Evolutionary conservation across 2,329 filamentous ascomycete genomes (phyloP).

Genomic region (Neofusicoccum sp.): DNA sequence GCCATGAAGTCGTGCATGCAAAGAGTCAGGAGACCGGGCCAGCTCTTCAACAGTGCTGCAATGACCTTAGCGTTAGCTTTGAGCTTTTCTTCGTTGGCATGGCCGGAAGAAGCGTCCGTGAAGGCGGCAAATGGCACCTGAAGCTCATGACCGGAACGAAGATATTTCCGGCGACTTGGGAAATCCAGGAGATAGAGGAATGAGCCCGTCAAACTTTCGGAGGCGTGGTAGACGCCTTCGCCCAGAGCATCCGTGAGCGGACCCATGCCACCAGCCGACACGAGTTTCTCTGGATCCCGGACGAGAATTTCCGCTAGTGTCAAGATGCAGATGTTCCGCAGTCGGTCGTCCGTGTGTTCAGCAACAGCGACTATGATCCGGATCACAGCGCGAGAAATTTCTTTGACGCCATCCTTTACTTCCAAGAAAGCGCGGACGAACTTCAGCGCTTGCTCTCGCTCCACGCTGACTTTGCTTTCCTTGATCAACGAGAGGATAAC

Average conservation of each 20-base stretch:
- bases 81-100: slow-evolving; percentile 63
- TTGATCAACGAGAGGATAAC: slow-evolving; percentile 93
- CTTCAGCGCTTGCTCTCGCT: slow-evolving; percentile 95
- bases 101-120: slow-evolving; percentile 70
- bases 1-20: slow-evolving; percentile 87
- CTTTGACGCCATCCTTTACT: slow-evolving; percentile 86
- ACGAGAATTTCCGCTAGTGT: slow-evolving; percentile 91
- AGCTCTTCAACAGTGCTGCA: slow-evolving; percentile 85
- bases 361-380: slow-evolving; percentile 90
- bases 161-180: slow-evolving; percentile 75
- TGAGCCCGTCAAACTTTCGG: slow-evolving; percentile 84
- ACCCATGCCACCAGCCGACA: slow-evolving; percentile 80
- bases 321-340: slow-evolving; percentile 88
- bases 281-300: slow-evolving; percentile 77
- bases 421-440: slow-evolving; percentile 95
- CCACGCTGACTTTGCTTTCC: slow-evolving; percentile 94
- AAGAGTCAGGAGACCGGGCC: slow-evolving; percentile 87
- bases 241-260: slow-evolving; percentile 89
- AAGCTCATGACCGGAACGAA: slow-evolving; percentile 87
- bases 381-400: slow-evolving; percentile 84
- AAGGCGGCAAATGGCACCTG: slow-evolving; percentile 87
- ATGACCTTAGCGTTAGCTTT: slow-evolving; percentile 94
- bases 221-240: slow-evolving; percentile 89
- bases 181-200: slow-evolving; percentile 89
- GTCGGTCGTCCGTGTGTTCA: slow-evolving; percentile 79